Base-by-base conservation (phyloP, 345 rosid species). In the Acer negundo region DNA sequence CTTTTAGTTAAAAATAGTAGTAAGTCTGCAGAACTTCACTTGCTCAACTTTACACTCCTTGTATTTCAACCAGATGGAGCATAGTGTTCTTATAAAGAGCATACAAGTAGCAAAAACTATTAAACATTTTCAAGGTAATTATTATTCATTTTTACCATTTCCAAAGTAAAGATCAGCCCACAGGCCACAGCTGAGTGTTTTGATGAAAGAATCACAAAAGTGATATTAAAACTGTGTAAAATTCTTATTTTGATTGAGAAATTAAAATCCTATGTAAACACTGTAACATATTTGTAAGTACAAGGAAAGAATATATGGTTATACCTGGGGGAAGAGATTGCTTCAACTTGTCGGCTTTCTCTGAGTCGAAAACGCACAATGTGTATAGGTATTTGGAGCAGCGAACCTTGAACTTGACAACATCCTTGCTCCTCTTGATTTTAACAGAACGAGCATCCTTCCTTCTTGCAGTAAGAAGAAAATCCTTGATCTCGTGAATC, bases 391-490 rank as follows among this genome's bases (percentile, higher is more conserved):
- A 90, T 82, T 82, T 87, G 40, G 92, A 88, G 84, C 92, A 90
- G 6, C 92, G 86, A 23, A 90, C 92, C 85, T 87, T 90, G 82
- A 90, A 90, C 82, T 88, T 90, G 19, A 88, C 92, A 4, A 83
- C 87, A 75, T 89, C 90, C 62, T 69, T 90, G 82, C 89, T 84
- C 86, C 86, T 89, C 90, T 90, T 90, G 62, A 89, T 89, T 80
- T 88, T 90, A 81, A 89, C 92, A 0, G 91, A 87, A 76, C 87
- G 89, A 10, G 94, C 94, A 80, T 90, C 92, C 82, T 90, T 89
- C 86, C 94, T 89, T 78, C 94, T 89, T 4, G 89, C 94, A 0
- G 94, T 87, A 53, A 88, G 80, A 69, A 90, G 94, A 76, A 88
- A 90, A 77, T 90, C 94, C 83, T 87, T 89, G 79, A 90, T 89